Percentiles rank a stretch among this genome's conserved stretches.
Evolutionary conservation across 352 stramenopile genomes (phyloP).

Genomic region (Plasmopara viticola): DNA sequence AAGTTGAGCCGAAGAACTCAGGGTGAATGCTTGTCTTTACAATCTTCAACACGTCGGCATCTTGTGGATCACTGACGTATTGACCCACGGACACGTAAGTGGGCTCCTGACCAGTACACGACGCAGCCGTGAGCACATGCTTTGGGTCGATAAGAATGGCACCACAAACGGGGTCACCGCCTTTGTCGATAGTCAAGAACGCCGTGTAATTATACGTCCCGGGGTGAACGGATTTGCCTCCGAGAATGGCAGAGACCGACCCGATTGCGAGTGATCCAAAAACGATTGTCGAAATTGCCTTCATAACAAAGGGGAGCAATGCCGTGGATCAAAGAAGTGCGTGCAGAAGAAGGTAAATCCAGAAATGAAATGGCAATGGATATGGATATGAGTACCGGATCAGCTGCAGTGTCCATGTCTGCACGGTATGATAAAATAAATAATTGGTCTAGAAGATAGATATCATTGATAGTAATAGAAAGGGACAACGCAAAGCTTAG

Average conservation of each 20-base stretch:
- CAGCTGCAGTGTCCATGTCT: no score
- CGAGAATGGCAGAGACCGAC: slow-evolving; percentile 19
- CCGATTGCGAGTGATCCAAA: slow-evolving; percentile 2
- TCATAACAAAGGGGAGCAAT: neutral
- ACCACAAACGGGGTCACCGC: neutral
- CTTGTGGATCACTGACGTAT: neutral
- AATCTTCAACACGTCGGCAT: neutral
- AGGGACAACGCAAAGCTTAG: no score
- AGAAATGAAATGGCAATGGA: neutral
- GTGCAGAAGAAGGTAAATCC: neutral
- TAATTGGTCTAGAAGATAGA: no score
- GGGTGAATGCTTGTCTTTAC: neutral
- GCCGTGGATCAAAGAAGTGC: neutral
- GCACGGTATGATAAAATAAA: no score
- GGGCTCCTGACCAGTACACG: neutral
- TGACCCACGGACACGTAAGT: neutral
- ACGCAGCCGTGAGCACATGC: neutral
- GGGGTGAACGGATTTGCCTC: slow-evolving; percentile 21
- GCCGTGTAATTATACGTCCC: neutral
- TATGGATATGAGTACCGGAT: no score
- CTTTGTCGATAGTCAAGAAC: neutral
- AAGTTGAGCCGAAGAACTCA: neutral
- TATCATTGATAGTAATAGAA: no score
- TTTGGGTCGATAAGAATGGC: neutral
- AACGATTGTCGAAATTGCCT: slow-evolving; percentile 2